A percentile compares a stretch with the other conserved stretches of the same genome.
phyloP scores from a whole-genome alignment of 179 eudicot species.

The Beta corolliflora region DNA sequence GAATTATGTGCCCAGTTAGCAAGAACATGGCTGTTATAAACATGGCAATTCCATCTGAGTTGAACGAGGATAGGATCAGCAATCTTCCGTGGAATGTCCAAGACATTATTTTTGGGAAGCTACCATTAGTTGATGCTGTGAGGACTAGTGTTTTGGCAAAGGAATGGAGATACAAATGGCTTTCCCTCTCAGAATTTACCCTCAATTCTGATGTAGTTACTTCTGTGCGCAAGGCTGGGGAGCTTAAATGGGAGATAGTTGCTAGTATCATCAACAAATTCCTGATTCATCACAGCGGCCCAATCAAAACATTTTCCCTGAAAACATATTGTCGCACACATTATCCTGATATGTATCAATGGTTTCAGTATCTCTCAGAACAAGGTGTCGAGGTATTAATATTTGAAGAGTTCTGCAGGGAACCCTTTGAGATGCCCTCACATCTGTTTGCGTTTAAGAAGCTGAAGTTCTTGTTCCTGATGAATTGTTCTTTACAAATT shows the following conservation, averaged over 20 bases:
- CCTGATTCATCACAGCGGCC: conserved; percentile 1
- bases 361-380: conserved; percentile 11
- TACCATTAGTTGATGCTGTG: conserved; percentile 17
- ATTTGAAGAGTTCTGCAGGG: conserved; percentile 1
- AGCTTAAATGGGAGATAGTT: conserved; percentile 1
- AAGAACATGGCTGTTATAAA: not conserved
- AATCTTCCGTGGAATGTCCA: conserved; percentile 18
- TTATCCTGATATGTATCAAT: conserved; percentile 16
- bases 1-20: not conserved
- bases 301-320: conserved; percentile 17
- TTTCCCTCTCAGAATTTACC: conserved; percentile 1
- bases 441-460: conserved; percentile 12
- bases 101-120: conserved; percentile 1
- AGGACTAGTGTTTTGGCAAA: conserved; percentile 15
- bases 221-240: not conserved
- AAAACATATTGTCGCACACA: not conserved
- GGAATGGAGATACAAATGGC: conserved; percentile 28
- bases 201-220: conserved; percentile 8
- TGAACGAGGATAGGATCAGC: conserved; percentile 17
- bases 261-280: not conserved
- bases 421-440: conserved; percentile 12
- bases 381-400: not conserved
- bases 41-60: not conserved
- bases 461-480: not conserved
- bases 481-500: conserved; percentile 6